phyloP scores from a whole-genome alignment of 2,329 filamentous ascomycete genomes.

The Colletotrichum australisinense region DNA sequence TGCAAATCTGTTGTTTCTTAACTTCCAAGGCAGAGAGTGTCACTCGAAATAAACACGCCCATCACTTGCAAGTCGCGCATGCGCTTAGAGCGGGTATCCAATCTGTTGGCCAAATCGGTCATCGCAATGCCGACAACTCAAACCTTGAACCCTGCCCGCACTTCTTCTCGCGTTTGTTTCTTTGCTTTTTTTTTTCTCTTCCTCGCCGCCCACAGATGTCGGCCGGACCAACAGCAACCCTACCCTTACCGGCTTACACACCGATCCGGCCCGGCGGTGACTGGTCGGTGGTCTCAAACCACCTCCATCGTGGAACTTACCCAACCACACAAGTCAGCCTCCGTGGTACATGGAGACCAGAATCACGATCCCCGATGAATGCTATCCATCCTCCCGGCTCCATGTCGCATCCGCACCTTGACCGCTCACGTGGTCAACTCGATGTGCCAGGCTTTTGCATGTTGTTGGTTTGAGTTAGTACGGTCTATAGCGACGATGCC shows the following conservation, averaged over 20 bases:
- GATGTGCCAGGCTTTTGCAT: neutral
- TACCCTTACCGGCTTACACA: neutral
- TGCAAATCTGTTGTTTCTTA: neutral
- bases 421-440: neutral
- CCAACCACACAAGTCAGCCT: neutral
- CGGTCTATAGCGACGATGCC: neutral
- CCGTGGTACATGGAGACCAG: neutral
- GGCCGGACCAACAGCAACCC: neutral
- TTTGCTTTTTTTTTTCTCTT: neutral
- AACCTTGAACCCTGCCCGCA: constrained; percentile 2
- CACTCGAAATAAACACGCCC: neutral
- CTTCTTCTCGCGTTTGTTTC: neutral
- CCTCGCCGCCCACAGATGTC: neutral
- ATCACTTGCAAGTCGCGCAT: neutral
- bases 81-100: neutral
- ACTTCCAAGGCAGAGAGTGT: neutral
- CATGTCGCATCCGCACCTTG: neutral
- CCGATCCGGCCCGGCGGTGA: neutral
- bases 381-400: neutral
- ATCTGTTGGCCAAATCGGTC: neutral
- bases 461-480: neutral
- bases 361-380: neutral
- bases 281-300: neutral
- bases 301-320: neutral
- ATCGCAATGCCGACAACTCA: neutral